A percentile compares a stretch with the other conserved stretches of the same genome.
These are phyloP conservation scores for Ceratocystis huliohia DNA, from an alignment of 2,329 filamentous ascomycete species.

Conservation along the genomic window DNA sequence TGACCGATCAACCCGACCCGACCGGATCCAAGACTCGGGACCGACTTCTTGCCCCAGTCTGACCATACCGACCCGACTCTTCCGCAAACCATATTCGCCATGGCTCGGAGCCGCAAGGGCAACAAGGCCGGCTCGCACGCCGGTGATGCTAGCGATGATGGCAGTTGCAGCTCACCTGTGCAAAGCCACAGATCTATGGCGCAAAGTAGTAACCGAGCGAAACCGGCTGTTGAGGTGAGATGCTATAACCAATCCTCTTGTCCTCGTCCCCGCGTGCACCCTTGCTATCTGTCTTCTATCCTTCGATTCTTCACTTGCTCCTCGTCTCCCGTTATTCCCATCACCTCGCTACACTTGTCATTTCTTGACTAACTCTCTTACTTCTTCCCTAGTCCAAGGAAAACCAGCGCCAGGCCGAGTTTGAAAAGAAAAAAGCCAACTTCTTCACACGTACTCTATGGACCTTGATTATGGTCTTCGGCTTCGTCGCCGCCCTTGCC, in stretches of 20 bases:
- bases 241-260: background rate
- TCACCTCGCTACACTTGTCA: background rate
- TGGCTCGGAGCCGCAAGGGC: constrained; percentile 34
- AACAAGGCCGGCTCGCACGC: constrained; percentile 50
- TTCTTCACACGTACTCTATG: constrained; percentile 95
- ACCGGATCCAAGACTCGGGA: background rate
- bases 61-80: background rate
- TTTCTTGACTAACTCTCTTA: constrained; percentile 22
- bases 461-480: constrained; percentile 93
- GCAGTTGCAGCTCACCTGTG: constrained; percentile 24
- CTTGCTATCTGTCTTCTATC: too few relatives aligned
- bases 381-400: background rate
- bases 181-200: background rate
- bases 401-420: constrained; percentile 40
- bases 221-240: background rate
- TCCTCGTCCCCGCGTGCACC: too few relatives aligned
- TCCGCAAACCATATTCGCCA: background rate
- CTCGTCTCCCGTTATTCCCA: too few relatives aligned
- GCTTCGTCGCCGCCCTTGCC: constrained; percentile 86
- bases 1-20: background rate
- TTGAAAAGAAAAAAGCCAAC: constrained; percentile 97
- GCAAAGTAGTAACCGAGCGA: background rate
- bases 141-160: constrained; percentile 53
- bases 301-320: too few relatives aligned
- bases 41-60: background rate